These are phyloP conservation scores for Ensete ventricosum DNA, from an alignment of 176 grass and related monocot species.

Conservation along the genomic window DNA sequence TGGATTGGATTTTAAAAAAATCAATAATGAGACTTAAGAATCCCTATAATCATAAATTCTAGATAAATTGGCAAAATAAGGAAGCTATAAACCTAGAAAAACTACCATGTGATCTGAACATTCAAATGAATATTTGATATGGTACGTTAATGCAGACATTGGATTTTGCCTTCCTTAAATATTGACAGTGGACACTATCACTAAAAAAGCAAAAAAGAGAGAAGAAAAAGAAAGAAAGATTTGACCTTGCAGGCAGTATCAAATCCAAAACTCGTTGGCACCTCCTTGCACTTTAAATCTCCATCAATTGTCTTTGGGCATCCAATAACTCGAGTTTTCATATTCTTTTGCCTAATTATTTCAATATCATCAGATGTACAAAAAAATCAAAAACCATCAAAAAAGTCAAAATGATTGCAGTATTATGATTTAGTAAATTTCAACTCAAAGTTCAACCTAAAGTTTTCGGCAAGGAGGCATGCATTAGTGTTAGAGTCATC, in stretches of 20 bases:
- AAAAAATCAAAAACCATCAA: not conserved
- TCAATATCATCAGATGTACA: not conserved
- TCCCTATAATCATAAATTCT: no score
- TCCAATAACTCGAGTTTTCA: constrained; percentile 90
- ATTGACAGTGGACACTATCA: not conserved
- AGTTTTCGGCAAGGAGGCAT: constrained; percentile 90
- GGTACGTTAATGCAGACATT: no score
- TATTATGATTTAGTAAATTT: not conserved
- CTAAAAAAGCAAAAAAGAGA: not conserved
- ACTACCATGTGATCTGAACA: no score
- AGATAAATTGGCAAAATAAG: no score
- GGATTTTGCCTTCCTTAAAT: not conserved
- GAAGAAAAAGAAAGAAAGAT: constrained; percentile 1
- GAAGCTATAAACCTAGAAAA: no score
- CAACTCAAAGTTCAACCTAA: constrained; percentile 34
- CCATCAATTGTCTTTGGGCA: constrained; percentile 99
- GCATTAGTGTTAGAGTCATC: constrained; percentile 99
- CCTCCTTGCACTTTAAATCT: constrained; percentile 94
- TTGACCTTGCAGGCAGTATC: constrained; percentile 93
- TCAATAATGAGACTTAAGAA: no score
- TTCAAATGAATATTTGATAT: no score
- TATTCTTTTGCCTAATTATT: constrained; percentile 52
- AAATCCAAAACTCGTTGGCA: constrained; percentile 97
- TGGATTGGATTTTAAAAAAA: no score
- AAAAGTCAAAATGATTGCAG: not conserved